A percentile compares a stretch with the other conserved stretches of the same genome.
Conservation (phyloP, 1,139 yeast species). For the Kluyveromyces marxianus region DNA sequence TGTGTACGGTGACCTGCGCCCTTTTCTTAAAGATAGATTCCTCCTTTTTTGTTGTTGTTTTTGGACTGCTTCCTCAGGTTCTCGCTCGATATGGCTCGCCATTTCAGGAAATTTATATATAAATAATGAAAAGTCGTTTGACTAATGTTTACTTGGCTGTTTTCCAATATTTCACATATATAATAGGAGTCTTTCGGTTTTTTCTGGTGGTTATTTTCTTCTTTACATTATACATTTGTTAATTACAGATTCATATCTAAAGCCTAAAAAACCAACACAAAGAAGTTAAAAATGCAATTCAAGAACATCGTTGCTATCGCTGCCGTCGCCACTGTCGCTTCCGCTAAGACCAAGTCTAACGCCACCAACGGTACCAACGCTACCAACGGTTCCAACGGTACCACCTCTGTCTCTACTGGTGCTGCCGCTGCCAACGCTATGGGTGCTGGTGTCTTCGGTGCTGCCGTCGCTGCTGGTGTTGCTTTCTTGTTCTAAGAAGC, state of each 20-base stretch:
- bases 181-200: too few relatives aligned
- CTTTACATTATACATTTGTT: too few relatives aligned
- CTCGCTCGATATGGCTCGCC: too few relatives aligned
- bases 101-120: too few relatives aligned
- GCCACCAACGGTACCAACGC: constrained; percentile 20
- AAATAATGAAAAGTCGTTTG: too few relatives aligned
- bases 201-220: too few relatives aligned
- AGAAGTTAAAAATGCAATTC: constrained; percentile 48
- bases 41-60: too few relatives aligned
- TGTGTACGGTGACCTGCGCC: too few relatives aligned
- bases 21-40: too few relatives aligned
- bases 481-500: constrained; percentile 52
- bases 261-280: not conserved
- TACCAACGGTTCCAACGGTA: constrained; percentile 15
- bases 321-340: constrained; percentile 30
- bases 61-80: too few relatives aligned
- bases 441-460: constrained; percentile 62
- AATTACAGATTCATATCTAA: not conserved
- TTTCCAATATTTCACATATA: too few relatives aligned
- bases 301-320: constrained; percentile 40
- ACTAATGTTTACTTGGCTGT: too few relatives aligned
- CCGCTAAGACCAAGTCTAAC: constrained; percentile 34
- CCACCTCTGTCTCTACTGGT: constrained; percentile 38
- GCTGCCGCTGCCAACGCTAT: constrained; percentile 47
- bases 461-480: constrained; percentile 68